These are phyloP conservation scores for Calonectria pauciramosa DNA, from an alignment of 2,329 filamentous ascomycete genomes.

Conservation along the genomic window DNA sequence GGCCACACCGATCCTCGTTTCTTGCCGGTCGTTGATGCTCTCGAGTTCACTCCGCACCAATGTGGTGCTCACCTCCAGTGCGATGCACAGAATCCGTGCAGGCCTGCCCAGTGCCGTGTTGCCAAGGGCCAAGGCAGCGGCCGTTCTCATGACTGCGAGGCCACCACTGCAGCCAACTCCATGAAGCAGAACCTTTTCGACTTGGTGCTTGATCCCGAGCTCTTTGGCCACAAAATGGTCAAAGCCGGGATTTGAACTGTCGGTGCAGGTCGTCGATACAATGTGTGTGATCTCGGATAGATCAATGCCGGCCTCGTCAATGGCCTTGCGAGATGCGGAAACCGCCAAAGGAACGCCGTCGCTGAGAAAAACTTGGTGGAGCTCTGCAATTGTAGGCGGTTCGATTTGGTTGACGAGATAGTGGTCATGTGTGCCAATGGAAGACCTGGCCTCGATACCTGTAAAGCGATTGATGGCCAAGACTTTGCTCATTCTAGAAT, in stretches of 20 bases:
- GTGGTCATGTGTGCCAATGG: slow-evolving; percentile 72
- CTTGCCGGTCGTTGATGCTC: slow-evolving; percentile 69
- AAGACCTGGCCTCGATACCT: slow-evolving; percentile 74
- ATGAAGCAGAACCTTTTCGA: slow-evolving; percentile 76
- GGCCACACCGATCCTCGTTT: slow-evolving; percentile 74
- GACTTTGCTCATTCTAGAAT: slow-evolving; percentile 75
- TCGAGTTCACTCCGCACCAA: slow-evolving; percentile 76
- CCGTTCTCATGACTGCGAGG: slow-evolving; percentile 72
- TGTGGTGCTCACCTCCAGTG: slow-evolving; percentile 73
- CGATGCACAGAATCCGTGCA: slow-evolving; percentile 75
- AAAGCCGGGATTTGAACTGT: slow-evolving; percentile 78
- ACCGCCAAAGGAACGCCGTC: slow-evolving; percentile 72
- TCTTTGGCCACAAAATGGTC: slow-evolving; percentile 74
- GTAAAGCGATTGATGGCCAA: slow-evolving; percentile 75
- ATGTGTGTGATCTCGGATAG: slow-evolving; percentile 73
- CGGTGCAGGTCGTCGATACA: slow-evolving; percentile 77
- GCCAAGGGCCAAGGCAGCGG: slow-evolving; percentile 75
- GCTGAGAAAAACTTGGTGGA: slow-evolving; percentile 68
- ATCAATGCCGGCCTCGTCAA: slow-evolving; percentile 66
- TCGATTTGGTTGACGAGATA: slow-evolving; percentile 70
- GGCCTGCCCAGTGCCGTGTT: slow-evolving; percentile 69
- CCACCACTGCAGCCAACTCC: slow-evolving; percentile 77
- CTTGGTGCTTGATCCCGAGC: slow-evolving; percentile 68
- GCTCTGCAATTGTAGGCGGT: slow-evolving; percentile 66
- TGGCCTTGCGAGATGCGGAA: slow-evolving; percentile 66